Evolutionary conservation across 495 filamentous ascomycete genomes (phyloP).

Genomic region (Hypoxylon trugodes): DNA sequence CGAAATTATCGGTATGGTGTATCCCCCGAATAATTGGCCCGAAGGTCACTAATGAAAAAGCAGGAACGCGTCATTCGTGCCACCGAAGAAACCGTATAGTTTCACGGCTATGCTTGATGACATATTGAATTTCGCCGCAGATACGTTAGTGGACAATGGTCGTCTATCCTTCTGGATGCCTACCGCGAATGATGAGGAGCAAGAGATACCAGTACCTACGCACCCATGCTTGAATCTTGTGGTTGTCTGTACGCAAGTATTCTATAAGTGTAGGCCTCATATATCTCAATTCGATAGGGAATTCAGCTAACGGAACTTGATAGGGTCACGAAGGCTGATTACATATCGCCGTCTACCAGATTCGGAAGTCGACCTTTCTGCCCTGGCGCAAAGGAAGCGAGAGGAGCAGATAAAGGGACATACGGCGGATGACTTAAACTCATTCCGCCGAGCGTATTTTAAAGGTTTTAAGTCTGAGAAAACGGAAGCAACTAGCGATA

Average conservation of each 20-base stretch:
- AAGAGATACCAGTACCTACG: constrained; percentile 76
- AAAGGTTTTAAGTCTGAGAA: constrained; percentile 44
- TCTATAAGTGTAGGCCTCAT: constrained; percentile 76
- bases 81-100: constrained; percentile 90
- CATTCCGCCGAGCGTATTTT: constrained; percentile 77
- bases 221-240: constrained; percentile 81
- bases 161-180: constrained; percentile 97
- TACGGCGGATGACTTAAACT: constrained; percentile 80
- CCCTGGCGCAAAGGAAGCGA: constrained; percentile 48
- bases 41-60: constrained; percentile 8
- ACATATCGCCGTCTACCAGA: constrained; percentile 81
- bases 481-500: constrained; percentile 4
- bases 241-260: constrained; percentile 81
- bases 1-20: constrained; percentile 70
- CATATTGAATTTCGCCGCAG: constrained; percentile 81
- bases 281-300: not conserved
- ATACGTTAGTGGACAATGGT: constrained; percentile 81
- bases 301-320: constrained; percentile 21
- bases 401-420: constrained; percentile 52
- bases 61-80: constrained; percentile 79
- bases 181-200: constrained; percentile 78
- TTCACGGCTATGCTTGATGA: constrained; percentile 90
- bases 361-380: constrained; percentile 58
- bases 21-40: not conserved
- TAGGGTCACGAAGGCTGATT: constrained; percentile 86